Evolutionary conservation across 495 filamentous ascomycete genomes (phyloP), one percentile per base, ranked within the genome.

Genomic region (Oidiodendron maius): DNA sequence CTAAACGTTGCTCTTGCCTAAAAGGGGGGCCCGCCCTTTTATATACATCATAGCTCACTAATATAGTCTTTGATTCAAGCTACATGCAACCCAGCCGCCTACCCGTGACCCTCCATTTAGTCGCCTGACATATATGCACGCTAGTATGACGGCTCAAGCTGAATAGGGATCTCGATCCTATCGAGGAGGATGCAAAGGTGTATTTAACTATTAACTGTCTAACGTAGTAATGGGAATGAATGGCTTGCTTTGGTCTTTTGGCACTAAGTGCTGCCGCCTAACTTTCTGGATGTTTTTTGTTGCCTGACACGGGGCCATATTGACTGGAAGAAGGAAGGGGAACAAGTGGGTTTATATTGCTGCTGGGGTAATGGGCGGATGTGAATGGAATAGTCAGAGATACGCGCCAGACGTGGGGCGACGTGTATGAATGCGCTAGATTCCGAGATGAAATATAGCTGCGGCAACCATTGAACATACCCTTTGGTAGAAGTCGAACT

Each of bases 201-300:
- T n/a, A n/a, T n/a, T n/a, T n/a, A n/a, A n/a, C n/a, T n/a, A n/a
- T n/a, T n/a, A n/a, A n/a, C n/a, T n/a, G n/a, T n/a, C n/a, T n/a
- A 46, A 46, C 25, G n/a, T 35, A 6, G 18, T 13, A 4, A 46
- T 13, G 10, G 44, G 26, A n/a, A 22, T 46, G 13, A 46, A 46
- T 46, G 26, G 44, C 44, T 46, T 46, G 36, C 28, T 35, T 46
- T 46, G n/a, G 44, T 15, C 44, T 34, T 46, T 46, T 36, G 8
- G 44, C 44, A 38, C 24, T 12, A 21, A 46, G 44, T 15, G 18
- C 18, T 46, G 44, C 17, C 39, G 24, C 44, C 23, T 38, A 53
- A 54, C 36, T 53, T 51, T 46, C 44, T 46, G 38, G 38, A 44
- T 53, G 50, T 52, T 54, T 54, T 49, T 36, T 52, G 52, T 54